Conservation (phyloP, 371 early-diverging fungal species). For the Haplosporangium sp. region DNA sequence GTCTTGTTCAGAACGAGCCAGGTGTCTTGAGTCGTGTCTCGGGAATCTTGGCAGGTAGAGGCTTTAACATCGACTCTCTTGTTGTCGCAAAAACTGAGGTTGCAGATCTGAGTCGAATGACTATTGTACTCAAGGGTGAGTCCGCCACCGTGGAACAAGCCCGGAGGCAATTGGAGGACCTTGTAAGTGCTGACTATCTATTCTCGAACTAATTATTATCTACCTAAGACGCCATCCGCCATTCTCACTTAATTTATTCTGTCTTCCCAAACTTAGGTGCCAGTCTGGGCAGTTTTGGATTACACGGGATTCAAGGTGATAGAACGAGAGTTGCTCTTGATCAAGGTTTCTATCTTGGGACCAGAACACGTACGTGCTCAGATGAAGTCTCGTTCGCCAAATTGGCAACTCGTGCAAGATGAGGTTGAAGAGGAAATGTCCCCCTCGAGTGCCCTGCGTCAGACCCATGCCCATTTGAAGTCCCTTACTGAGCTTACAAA, state of each 20-base stretch:
- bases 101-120: constrained; percentile 93
- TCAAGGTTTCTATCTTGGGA: constrained; percentile 92
- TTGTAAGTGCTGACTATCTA: constrained; percentile 61
- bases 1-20: constrained; percentile 95
- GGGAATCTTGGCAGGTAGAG: constrained; percentile 94
- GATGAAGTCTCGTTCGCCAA: constrained; percentile 51
- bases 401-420: constrained; percentile 57
- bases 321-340: constrained; percentile 91
- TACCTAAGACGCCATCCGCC: not conserved
- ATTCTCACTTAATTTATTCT: not conserved
- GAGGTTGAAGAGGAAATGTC: constrained; percentile 62
- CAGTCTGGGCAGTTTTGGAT: constrained; percentile 97
- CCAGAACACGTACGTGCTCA: constrained; percentile 75
- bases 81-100: constrained; percentile 97
- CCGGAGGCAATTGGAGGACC: constrained; percentile 92
- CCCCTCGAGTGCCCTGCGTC: constrained; percentile 67
- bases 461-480: constrained; percentile 83
- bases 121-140: constrained; percentile 92
- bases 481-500: constrained; percentile 85
- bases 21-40: constrained; percentile 94
- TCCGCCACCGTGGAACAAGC: constrained; percentile 92
- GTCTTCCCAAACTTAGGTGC: constrained; percentile 65
- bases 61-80: constrained; percentile 96
- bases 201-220: not conserved
- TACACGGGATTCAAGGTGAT: constrained; percentile 87